Conservation (phyloP, 306 rosid species). For the Purshia tridentata region DNA sequence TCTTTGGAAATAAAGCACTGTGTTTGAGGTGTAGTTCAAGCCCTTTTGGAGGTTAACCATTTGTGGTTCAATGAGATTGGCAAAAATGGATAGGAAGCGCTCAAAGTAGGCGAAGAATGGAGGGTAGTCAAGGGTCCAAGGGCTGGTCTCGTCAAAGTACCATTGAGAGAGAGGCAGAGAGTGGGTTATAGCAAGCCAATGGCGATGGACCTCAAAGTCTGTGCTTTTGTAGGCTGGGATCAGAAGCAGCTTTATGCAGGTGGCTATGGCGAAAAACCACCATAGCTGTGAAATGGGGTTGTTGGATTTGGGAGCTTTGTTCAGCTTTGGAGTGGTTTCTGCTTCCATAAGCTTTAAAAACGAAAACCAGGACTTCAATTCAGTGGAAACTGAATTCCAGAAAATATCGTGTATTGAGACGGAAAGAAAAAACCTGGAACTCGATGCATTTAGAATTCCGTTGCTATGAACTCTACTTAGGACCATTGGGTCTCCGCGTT, state of each 20-base stretch:
- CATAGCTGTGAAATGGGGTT: slow-evolving; percentile 26
- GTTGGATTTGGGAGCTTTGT: slow-evolving; percentile 6
- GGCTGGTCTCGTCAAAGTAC: slow-evolving; percentile 84
- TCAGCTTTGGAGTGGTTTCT: neutral
- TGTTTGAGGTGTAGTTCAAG: slow-evolving; percentile 50
- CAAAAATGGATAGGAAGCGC: slow-evolving; percentile 57
- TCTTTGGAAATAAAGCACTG: slow-evolving; percentile 67
- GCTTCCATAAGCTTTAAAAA: slow-evolving; percentile 13
- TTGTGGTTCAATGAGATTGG: slow-evolving; percentile 60
- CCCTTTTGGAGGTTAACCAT: slow-evolving; percentile 72
- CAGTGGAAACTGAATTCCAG: neutral
- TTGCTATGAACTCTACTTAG: neutral
- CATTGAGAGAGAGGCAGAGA: slow-evolving; percentile 85
- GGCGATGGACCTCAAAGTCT: slow-evolving; percentile 88
- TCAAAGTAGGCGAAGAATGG: slow-evolving; percentile 84
- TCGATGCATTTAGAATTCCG: neutral
- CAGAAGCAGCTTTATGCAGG: slow-evolving; percentile 74
- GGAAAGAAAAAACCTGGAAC: neutral
- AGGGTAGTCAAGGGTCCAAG: slow-evolving; percentile 92
- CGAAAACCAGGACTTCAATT: neutral
- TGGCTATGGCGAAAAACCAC: slow-evolving; percentile 65
- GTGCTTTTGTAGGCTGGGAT: slow-evolving; percentile 80
- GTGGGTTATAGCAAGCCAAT: slow-evolving; percentile 80
- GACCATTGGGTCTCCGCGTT: neutral
- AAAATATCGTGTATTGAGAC: neutral